Evolutionary conservation across 805 yeast genomes (phyloP).

Genomic region (Wickerhamiella sergipiensis): DNA sequence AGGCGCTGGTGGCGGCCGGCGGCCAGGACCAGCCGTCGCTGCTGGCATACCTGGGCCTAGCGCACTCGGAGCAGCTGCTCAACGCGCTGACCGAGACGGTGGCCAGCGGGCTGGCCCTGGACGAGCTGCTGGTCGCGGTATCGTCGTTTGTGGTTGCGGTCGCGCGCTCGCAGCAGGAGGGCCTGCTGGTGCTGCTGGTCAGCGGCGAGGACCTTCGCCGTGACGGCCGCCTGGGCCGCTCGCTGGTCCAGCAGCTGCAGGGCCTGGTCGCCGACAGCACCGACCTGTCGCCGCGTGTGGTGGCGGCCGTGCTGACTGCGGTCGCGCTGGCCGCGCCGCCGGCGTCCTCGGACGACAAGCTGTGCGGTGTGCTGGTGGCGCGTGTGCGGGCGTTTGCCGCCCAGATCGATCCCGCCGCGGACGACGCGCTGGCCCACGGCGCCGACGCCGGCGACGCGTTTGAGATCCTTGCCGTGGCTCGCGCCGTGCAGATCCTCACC

Average conservation of each 20-base stretch:
- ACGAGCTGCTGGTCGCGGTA: slow-evolving; percentile 3
- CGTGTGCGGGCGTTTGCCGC: not conserved
- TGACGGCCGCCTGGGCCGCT: not conserved
- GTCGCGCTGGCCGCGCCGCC: not conserved
- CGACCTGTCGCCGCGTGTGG: not conserved
- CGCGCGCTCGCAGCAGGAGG: slow-evolving; percentile 24
- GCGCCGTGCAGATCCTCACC: slow-evolving; percentile 1
- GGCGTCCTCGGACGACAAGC: not conserved
- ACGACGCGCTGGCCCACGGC: not conserved
- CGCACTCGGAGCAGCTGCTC: slow-evolving; percentile 44
- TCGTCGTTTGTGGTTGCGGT: slow-evolving; percentile 5
- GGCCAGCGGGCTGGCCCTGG: slow-evolving; percentile 29
- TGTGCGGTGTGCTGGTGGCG: not conserved
- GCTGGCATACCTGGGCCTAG: slow-evolving; percentile 65
- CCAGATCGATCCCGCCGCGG: not conserved
- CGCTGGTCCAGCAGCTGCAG: not conserved
- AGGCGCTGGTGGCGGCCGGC: slow-evolving; percentile 23
- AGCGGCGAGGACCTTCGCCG: slow-evolving; percentile 21
- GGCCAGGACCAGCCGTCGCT: slow-evolving; percentile 55
- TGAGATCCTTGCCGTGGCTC: not conserved
- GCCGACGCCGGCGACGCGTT: not conserved
- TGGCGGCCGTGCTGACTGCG: not conserved
- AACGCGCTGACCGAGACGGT: slow-evolving; percentile 49
- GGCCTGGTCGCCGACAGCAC: not conserved
- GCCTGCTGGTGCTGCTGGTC: slow-evolving; percentile 25